A percentile compares a stretch with the other conserved stretches of the same genome.
Conservation (phyloP, 768 basidiomycete genomes). For the Chalciporus sphaerocephalus region DNA sequence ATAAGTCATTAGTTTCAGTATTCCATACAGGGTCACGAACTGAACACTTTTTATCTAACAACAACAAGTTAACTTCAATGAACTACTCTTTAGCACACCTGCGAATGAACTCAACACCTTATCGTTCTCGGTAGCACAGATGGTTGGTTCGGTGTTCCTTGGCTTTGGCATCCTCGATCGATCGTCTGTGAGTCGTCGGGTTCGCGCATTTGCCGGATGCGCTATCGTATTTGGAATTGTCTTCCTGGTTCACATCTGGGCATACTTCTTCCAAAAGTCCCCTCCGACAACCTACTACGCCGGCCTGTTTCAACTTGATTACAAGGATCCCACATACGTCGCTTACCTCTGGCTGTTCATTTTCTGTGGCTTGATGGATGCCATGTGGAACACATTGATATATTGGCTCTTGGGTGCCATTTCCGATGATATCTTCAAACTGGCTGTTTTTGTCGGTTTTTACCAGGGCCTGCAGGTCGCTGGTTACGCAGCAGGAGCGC, state of each 20-base stretch:
- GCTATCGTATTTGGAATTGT: constrained; percentile 56
- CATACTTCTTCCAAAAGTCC: constrained; percentile 73
- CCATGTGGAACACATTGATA: constrained; percentile 81
- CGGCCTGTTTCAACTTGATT: too few species aligned
- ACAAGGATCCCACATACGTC: constrained; percentile 49
- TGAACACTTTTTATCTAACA: not conserved
- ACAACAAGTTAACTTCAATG: constrained; percentile 70
- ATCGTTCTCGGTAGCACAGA: constrained; percentile 75
- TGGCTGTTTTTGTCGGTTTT: constrained; percentile 81
- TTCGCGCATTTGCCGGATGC: constrained; percentile 73
- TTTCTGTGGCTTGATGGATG: constrained; percentile 71
- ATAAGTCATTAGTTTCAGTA: constrained; percentile 41
- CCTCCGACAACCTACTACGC: too few species aligned
- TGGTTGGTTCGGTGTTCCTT: constrained; percentile 69
- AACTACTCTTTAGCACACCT: constrained; percentile 71
- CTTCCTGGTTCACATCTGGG: constrained; percentile 72
- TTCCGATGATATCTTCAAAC: constrained; percentile 75
- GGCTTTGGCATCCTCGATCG: constrained; percentile 63
- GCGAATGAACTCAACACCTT: constrained; percentile 73
- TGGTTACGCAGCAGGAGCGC: not conserved
- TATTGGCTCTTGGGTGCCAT: constrained; percentile 88
- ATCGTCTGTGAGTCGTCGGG: constrained; percentile 49
- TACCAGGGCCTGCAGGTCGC: constrained; percentile 21
- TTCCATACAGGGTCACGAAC: not conserved
- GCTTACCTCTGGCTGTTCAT: constrained; percentile 62